Base-by-base conservation (phyloP, 768 basidiomycete species). In the Amanita brunnescens region DNA sequence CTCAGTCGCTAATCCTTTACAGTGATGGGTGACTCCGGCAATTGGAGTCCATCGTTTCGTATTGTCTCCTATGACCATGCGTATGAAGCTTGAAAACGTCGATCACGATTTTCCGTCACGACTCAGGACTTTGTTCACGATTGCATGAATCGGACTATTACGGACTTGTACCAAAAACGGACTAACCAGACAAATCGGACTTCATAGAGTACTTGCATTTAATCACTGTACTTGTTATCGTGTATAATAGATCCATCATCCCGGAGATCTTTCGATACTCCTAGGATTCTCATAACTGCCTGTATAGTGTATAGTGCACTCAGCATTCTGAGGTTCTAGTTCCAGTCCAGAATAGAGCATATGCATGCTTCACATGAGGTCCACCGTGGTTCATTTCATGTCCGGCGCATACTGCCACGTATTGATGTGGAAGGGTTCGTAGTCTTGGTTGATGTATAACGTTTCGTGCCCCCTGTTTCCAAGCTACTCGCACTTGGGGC, bases 11-110 rank as follows among this genome's bases (percentile, higher is more conserved):
- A 9, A 42, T 33, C 20, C 18, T 14, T 24, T 44, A 13, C 34
- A 73, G 71, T 72, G 33, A 60, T 72, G 38, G 71, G 72, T 18
- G 72, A 72, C 57, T 73, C 71, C 42, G 71, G 71, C 10, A 61
- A 73, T 46, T 59, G 49, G 49, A 59, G 58, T 37, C 41, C 46
- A 16, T n/a, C 2, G 1, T 57, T 59, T 49, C 39, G 26, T 32
- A 59, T 59, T 32, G n/a, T 46, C 16, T n/a, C 42, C 32, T 6
- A 33, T 33, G 29, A 45, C 14, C 6, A 40, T 29, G 21, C 48
- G n/a, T n/a, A n/a, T n/a, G n/a, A n/a, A 14, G 13, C 35, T n/a
- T 24, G 7, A 7, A 9, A 20, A 29, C 37, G 21, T 14, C 16
- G 35, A 26, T 10, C 8, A 30, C 38, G 14, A 9, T 24, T 29